Evolutionary conservation across 1,284 basidiomycete species (phyloP).

Genomic region (Takashimella koratensis): DNA sequence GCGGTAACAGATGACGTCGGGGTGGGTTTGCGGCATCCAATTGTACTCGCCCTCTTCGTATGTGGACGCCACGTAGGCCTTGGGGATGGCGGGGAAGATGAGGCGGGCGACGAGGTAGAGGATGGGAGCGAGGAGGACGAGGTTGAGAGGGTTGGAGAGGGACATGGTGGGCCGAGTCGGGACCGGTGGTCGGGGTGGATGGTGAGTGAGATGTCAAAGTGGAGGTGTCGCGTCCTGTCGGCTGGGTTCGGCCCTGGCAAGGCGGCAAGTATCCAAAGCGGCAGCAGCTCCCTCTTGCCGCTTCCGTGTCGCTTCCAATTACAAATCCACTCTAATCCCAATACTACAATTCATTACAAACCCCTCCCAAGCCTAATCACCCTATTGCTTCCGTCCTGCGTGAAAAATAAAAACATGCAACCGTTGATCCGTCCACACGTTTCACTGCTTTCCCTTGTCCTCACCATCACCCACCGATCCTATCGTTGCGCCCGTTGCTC

Average conservation of each 20-base stretch:
- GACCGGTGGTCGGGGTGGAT: not conserved
- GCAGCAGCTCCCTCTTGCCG: not conserved
- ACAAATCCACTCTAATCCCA: not conserved
- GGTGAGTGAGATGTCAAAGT: not conserved
- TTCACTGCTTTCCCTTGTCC: not conserved
- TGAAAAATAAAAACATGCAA: too few relatives aligned
- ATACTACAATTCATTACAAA: too few relatives aligned
- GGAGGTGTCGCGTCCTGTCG: not conserved
- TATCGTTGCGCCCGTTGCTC: not conserved
- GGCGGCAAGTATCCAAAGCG: too few relatives aligned
- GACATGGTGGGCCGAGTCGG: constrained; percentile 20
- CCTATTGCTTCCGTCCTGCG: too few relatives aligned
- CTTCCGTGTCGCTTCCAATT: not conserved
- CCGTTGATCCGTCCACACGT: too few relatives aligned
- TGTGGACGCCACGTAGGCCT: constrained; percentile 14
- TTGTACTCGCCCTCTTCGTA: constrained; percentile 61
- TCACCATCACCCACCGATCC: not conserved
- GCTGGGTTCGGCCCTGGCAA: too few relatives aligned
- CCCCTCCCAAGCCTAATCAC: too few relatives aligned
- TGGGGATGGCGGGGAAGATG: constrained; percentile 61
- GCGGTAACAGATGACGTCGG: constrained; percentile 68
- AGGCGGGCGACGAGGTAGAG: constrained; percentile 70
- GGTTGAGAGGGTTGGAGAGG: constrained; percentile 45
- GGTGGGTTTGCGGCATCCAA: constrained; percentile 77
- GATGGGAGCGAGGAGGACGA: constrained; percentile 72